Base-by-base conservation (phyloP, 2,329 filamentous ascomycete species). In the Lecanosticta acicola region DNA sequence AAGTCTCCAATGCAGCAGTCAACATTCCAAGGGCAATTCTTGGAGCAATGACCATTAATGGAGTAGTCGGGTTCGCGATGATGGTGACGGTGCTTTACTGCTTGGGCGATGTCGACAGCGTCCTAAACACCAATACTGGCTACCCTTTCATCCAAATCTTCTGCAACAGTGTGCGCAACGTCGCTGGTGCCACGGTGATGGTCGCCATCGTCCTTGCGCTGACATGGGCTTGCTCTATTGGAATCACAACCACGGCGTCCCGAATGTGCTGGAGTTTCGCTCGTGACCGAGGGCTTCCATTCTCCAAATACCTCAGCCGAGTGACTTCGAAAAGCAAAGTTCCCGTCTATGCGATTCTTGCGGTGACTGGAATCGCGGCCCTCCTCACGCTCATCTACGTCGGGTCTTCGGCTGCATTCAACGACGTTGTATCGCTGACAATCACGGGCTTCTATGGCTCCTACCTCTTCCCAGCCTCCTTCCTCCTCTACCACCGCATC, bases 91-190 rank as follows among this genome's bases (percentile, higher is more conserved):
- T 71, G 8, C 58, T 73, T 2, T 75, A 71, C 58, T 70, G 66
- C 42, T 65, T 71, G 26, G 67, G 65, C 3, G 64, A 72, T 37
- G 45, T 72, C 2, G 57, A 68, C 3, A 59, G 59, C 2, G 69
- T 72, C 2, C 62, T 75, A 3, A 51, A 61, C 3, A 66, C 70
- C 0, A 55, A 65, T 0, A 76, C 72, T 7, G 66, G 70, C 0
- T 75, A 71, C n/a, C 70, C 76, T 3, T 70, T 76, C 56, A 68
- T 74, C 55, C 69, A 76, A 32, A 71, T 76, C 32, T 76, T 80
- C 44, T 60, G 64, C 39, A 57, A 73, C 46, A 71, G 71, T 5
- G 74, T 72, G 1, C 52, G 55, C 20, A 73, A 67, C 11, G 56
- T 63, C 3, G 65, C 62, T 0, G 70, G 69, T 1, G 71, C 74